Evolutionary conservation across 1,284 basidiomycete genomes (phyloP), one percentile per base, ranked within the genome.

Genomic region (Cryptococcus amylolentus): DNA sequence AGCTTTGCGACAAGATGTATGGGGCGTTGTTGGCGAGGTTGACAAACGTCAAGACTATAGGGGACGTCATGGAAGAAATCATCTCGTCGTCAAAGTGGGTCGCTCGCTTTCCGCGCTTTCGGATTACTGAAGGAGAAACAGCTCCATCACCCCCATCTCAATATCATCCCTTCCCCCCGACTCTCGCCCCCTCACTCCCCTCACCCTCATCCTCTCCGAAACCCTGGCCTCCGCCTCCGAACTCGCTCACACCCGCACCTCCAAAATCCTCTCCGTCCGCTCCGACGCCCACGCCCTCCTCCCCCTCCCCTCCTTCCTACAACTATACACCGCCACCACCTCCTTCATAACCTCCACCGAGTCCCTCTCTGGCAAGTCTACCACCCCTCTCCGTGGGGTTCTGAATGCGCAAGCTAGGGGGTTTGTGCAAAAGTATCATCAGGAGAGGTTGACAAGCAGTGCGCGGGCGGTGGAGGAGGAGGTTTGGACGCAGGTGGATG

Each of bases 281-380:
- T 80, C 85, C 6, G 89, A 93, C 61, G 85, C 88, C 58, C 90
- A 96, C 70, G 81, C 88, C 0, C 74, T 82, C 7, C 81, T 98
- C 20, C 80, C 85, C 31, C 77, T 97, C 41, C 76, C 81, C 2
- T 83, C 86, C 38, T 98, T 98, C 79, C 80, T 91, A 41, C 82
- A 81, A 27, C 80, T 97, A 54, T 96, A 94, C 80, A 86, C 87
- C 58, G 83, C 85, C 63, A 87, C 88, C 12, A 97, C 93, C 92
- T 78, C 82, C 42, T 98, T 98, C 69, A 90, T 98, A 26, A 82
- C 95, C 9, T 81, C 82, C 57, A 91, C 88, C 64, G 95, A 98
- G 75, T 83, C 85, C 26, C 80, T 95, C 28, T 90, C 88, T 63
- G 83, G 86, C 51, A 82, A 88, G 60, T 96, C 98, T 90, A 91